Base-by-base conservation (phyloP, 352 stramenopile species). In the Pythium insidiosum region DNA sequence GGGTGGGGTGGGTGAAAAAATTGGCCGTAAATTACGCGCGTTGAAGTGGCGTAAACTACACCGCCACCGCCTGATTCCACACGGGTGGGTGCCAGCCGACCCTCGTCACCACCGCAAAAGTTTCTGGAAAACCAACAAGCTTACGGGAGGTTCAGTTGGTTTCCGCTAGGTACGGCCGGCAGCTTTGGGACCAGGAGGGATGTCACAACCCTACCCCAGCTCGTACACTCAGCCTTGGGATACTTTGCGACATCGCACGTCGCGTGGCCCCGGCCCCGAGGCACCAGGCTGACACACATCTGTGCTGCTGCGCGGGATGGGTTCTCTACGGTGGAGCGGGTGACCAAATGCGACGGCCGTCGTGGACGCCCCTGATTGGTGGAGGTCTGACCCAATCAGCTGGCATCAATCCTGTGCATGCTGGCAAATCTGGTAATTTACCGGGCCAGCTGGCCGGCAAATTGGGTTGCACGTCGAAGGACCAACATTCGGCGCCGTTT, bases 381-480 rank as follows among this genome's bases (percentile, higher is more conserved):
- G 38, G 23, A 25, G 19, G n/a, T n/a, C 19, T 19, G 6, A 23
- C 6, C 43, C 42, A 51, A 58, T 51, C 41, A 47, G 19, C 20
- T 19, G 0, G 31, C 19, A 29, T 26, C 16, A 16, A 38, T 19
- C 18, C 21, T n/a, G 10, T 5, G 12, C 18, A 18, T 34, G 49
- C 46, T 52, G 47, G 38, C 33, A 51, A 13, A 13, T 33, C 28
- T 33, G 37, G 37, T 43, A 46, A 47, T 18, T 47, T 36, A 37
- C n/a, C 6, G 33, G 31, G 38, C 30, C 30, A 25, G 6, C 4
- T 20, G 10, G 16, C 37, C 23, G 20, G 20, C 22, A 36, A 37
- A 44, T 42, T 58, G 50, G 50, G 50, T 58, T 58, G 42, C 42
- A 58, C n/a, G n/a, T n/a, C n/a, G n/a, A n/a, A n/a, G n/a, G n/a